Percentiles rank a stretch among this genome's conserved stretches.
Evolutionary conservation across 164 flowering plant genomes (phyloP).

Genomic region (Tetrastigma voinierianum): DNA sequence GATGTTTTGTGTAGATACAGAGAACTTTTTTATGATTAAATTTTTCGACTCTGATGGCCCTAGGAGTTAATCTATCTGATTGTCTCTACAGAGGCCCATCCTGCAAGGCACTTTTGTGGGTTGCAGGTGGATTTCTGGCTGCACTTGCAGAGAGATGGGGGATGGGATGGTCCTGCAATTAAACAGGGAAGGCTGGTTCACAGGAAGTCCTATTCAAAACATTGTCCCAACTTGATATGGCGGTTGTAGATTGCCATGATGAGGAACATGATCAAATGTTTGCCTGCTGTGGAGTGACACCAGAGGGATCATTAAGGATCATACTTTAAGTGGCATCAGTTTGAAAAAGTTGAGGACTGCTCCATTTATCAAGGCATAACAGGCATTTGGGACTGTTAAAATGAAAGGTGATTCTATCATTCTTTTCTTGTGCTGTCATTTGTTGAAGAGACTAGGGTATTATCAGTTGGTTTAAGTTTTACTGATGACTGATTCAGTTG

Average conservation of each 20-base stretch:
- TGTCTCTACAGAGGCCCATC: constrained; percentile 71
- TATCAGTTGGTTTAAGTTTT: constrained; percentile 89
- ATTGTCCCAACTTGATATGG: constrained; percentile 90
- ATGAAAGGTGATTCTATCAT: constrained; percentile 80
- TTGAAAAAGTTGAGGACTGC: constrained; percentile 82
- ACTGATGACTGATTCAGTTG: constrained; percentile 89
- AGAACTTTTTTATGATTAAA: constrained; percentile 66
- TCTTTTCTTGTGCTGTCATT: constrained; percentile 92
- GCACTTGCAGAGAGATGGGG: constrained; percentile 86
- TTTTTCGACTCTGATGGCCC: constrained; percentile 50
- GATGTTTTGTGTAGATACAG: constrained; percentile 75
- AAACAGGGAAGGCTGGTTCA: constrained; percentile 49
- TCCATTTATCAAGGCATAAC: constrained; percentile 85
- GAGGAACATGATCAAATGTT: constrained; percentile 90
- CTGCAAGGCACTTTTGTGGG: constrained; percentile 81
- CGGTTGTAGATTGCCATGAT: constrained; percentile 72
- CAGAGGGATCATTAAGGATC: constrained; percentile 90
- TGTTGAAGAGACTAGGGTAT: constrained; percentile 95
- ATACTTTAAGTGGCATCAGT: constrained; percentile 81
- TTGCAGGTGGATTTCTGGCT: constrained; percentile 64
- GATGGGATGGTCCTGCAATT: constrained; percentile 85
- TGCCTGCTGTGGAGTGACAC: constrained; percentile 92
- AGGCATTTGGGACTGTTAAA: constrained; percentile 79
- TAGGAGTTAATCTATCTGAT: constrained; percentile 58
- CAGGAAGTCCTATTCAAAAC: constrained; percentile 69